These are phyloP conservation scores for Didymosphaeria variabile DNA, from an alignment of 2,329 filamentous ascomycete genomes.

Conservation along the genomic window DNA sequence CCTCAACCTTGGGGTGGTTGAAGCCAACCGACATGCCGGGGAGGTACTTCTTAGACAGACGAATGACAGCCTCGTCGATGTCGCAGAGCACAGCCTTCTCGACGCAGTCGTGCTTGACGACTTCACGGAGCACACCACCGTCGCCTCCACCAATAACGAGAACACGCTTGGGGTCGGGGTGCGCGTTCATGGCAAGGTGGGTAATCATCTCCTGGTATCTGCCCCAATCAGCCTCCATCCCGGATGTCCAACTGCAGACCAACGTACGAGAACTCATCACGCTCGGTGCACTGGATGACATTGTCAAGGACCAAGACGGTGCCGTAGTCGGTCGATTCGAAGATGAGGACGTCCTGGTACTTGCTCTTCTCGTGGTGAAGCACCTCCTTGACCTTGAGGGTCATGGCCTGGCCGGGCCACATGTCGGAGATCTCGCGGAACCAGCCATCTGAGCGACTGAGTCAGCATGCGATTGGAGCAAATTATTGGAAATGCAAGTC, in stretches of 20 bases:
- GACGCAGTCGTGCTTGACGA: slow-evolving; percentile 98
- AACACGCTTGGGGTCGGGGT: slow-evolving; percentile 98
- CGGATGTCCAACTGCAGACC: slow-evolving; percentile 1
- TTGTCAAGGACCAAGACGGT: slow-evolving; percentile 97
- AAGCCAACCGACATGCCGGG: slow-evolving; percentile 93
- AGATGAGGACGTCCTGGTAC: slow-evolving; percentile 99
- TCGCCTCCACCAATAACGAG: slow-evolving; percentile 98
- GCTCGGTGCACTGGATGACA: slow-evolving; percentile 98
- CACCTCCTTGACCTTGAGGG: slow-evolving; percentile 86
- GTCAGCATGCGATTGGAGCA: slow-evolving; percentile 13
- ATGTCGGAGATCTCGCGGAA: slow-evolving; percentile 99
- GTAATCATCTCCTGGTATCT: slow-evolving; percentile 99
- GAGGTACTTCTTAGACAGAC: slow-evolving; percentile 97
- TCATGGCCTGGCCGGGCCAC: slow-evolving; percentile 99
- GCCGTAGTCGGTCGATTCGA: slow-evolving; percentile 97
- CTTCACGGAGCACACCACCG: slow-evolving; percentile 95
- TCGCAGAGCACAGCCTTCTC: slow-evolving; percentile 97
- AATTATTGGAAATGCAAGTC: not conserved
- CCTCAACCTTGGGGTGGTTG: slow-evolving; percentile 90
- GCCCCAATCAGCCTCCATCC: slow-evolving; percentile 26
- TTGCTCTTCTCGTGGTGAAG: slow-evolving; percentile 99
- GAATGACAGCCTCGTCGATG: slow-evolving; percentile 99
- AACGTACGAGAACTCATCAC: slow-evolving; percentile 89
- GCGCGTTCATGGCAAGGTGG: slow-evolving; percentile 96
- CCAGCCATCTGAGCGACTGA: slow-evolving; percentile 82